Evolutionary conservation across 106 monocot species (phyloP), one percentile per base, ranked within the genome.

Genomic region (Narthecium ossifragum): DNA sequence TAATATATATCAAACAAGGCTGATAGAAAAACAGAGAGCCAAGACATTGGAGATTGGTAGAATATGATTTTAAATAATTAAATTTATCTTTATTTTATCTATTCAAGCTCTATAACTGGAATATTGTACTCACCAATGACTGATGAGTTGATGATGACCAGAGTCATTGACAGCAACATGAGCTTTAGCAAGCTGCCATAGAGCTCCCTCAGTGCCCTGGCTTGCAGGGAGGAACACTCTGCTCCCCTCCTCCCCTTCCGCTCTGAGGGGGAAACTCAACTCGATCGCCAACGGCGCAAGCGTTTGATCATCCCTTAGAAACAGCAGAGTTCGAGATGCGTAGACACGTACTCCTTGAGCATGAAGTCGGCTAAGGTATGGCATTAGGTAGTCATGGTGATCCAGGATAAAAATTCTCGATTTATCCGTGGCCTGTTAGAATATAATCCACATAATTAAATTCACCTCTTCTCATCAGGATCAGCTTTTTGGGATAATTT

Each of bases 361-460:
- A 37, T 81, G 80, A 22, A 85, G 77, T 33, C 67, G 73, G 33
- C 46, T 33, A 17, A 85, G 49, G 48, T 86, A 86, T 4, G 81
- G 74, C 81, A 86, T 81, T 38, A 81, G 59, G 60, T 81, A 71
- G 66, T 81, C 85, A 48, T 86, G 85, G 68, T 86, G 85, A 50
- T 86, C 85, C 11, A 86, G 67, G n/a, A 81, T 74, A 59, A 81
- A 81, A 22, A 86, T 63, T 57, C 81, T 78, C 53, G 54, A 49
- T 26, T 67, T 30, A n/a, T 64, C 15, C 81, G 78, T 41, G 7
- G 85, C 81, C 85, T 86, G 54, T 0, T 31, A 2, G 24, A 15
- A 24, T n/a, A 31, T 34, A 34, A 21, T 30, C 46, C 14, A 26
- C 10, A 6, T 15, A 55, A 17, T 0, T 43, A 43, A 17, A 17